Conservation (phyloP, 192 early-diverging fungal genomes). For the Podila clonocystis region DNA sequence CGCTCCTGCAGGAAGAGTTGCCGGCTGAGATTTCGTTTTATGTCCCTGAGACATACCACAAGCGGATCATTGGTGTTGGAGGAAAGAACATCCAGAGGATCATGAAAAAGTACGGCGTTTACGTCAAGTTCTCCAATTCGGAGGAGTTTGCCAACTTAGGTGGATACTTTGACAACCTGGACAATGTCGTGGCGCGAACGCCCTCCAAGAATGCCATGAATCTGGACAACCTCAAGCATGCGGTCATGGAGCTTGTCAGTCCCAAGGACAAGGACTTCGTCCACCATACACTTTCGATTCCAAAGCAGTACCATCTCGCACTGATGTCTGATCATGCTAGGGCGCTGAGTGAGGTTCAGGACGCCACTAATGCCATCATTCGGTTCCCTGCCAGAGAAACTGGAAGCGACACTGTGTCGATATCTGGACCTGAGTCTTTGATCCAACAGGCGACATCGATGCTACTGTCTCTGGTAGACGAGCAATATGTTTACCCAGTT, state of each 20-base stretch:
- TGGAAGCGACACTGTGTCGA: slow-evolving; percentile 62
- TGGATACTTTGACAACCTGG: slow-evolving; percentile 81
- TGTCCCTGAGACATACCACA: slow-evolving; percentile 80
- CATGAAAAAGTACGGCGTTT: slow-evolving; percentile 86
- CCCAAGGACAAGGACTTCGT: slow-evolving; percentile 59
- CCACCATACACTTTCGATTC: slow-evolving; percentile 45
- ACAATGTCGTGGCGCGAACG: slow-evolving; percentile 87
- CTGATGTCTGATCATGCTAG: slow-evolving; percentile 39
- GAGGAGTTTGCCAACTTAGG: slow-evolving; percentile 78
- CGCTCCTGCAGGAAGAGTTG: slow-evolving; percentile 75
- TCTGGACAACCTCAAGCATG: slow-evolving; percentile 67
- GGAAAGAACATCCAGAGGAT: slow-evolving; percentile 88
- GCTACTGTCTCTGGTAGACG: slow-evolving; percentile 53
- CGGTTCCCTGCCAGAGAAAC: slow-evolving; percentile 71
- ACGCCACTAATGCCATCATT: slow-evolving; percentile 58
- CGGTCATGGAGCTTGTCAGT: slow-evolving; percentile 70
- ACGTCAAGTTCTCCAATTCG: slow-evolving; percentile 83
- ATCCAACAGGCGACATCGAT: slow-evolving; percentile 59
- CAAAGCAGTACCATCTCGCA: slow-evolving; percentile 43
- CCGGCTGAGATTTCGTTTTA: slow-evolving; percentile 84
- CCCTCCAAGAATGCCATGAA: slow-evolving; percentile 78
- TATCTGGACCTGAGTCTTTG: slow-evolving; percentile 65
- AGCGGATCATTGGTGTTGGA: slow-evolving; percentile 84
- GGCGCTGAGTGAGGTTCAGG: slow-evolving; percentile 57
- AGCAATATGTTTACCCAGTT: slow-evolving; percentile 48